These are phyloP conservation scores for Cryptococcus hybrid DNA, from an alignment of 1,284 basidiomycete species.

Conservation along the genomic window DNA sequence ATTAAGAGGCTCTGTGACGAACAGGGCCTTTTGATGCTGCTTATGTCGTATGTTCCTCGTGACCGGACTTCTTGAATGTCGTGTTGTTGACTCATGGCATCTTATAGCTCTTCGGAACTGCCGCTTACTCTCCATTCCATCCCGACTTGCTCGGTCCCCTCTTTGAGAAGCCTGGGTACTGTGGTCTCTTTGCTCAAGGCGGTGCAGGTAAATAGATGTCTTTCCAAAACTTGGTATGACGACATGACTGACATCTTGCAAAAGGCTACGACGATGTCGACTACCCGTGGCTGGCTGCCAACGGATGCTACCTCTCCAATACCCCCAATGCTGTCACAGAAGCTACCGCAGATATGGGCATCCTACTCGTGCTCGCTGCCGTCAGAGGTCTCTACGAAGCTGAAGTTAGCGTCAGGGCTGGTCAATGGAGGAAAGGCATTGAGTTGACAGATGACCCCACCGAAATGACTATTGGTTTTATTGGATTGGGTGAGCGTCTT, in stretches of 20 bases:
- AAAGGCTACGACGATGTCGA: constrained; percentile 25
- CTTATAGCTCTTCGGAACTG: constrained; percentile 19
- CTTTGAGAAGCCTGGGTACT: constrained; percentile 14
- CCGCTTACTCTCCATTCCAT: constrained; percentile 25
- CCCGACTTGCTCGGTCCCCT: constrained; percentile 23
- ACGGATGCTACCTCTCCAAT: constrained; percentile 22
- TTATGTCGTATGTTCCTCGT: constrained; percentile 21
- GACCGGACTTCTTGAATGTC: neutral
- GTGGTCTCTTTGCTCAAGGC: constrained; percentile 25
- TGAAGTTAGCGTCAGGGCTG: constrained; percentile 14
- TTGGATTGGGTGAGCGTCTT: constrained; percentile 20
- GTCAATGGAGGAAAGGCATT: constrained; percentile 21
- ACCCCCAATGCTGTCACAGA: constrained; percentile 28
- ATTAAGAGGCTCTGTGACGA: constrained; percentile 22
- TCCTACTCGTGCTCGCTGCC: constrained; percentile 20
- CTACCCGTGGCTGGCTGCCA: constrained; percentile 13
- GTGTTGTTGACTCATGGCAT: neutral
- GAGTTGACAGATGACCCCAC: constrained; percentile 19
- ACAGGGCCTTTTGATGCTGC: constrained; percentile 28
- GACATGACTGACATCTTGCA: neutral
- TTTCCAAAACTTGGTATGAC: neutral
- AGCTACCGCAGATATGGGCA: constrained; percentile 27
- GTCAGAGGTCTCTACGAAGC: constrained; percentile 17
- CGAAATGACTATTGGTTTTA: constrained; percentile 18
- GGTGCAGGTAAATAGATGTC: constrained; percentile 7